phyloP scores from a whole-genome alignment of 1,139 yeast genomes.

The Lizanozyma gosingica region DNA sequence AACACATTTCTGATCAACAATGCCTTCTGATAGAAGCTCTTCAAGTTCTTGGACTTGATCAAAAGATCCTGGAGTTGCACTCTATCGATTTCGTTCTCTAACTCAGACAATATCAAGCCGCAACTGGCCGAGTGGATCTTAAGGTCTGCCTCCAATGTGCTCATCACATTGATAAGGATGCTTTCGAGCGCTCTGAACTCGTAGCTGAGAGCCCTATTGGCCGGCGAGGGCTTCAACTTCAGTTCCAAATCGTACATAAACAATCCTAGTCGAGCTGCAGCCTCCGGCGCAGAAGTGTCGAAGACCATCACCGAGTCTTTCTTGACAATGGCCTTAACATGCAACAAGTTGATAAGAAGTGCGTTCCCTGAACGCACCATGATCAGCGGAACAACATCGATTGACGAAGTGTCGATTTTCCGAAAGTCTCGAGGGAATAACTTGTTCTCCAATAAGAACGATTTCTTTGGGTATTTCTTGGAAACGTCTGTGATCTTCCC shows the following conservation, averaged over 20 bases:
- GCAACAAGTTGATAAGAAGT: slow-evolving; percentile 54
- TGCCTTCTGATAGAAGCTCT: slow-evolving; percentile 60
- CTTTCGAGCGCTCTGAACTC: slow-evolving; percentile 52
- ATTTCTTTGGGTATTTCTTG: slow-evolving; percentile 48
- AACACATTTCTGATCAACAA: slow-evolving; percentile 59
- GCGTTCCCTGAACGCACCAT: slow-evolving; percentile 54
- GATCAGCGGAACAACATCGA: slow-evolving; percentile 65
- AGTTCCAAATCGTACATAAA: slow-evolving; percentile 43
- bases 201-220: slow-evolving; percentile 24
- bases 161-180: slow-evolving; percentile 47
- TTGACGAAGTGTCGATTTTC: slow-evolving; percentile 60
- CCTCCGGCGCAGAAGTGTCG: slow-evolving; percentile 43
- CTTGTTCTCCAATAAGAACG: slow-evolving; percentile 48
- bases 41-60: slow-evolving; percentile 56
- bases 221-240: slow-evolving; percentile 25
- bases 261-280: slow-evolving; percentile 35
- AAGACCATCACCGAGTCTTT: slow-evolving; percentile 58
- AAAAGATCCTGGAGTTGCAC: slow-evolving; percentile 57
- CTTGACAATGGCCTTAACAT: slow-evolving; percentile 63
- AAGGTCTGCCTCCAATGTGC: slow-evolving; percentile 45
- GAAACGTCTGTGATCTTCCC: slow-evolving; percentile 55
- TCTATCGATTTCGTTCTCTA: slow-evolving; percentile 65
- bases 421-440: slow-evolving; percentile 69
- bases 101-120: slow-evolving; percentile 47
- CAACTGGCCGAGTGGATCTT: slow-evolving; percentile 34